Conservation (phyloP, 2,329 filamentous ascomycete genomes). For the Xylariaceae sp. region DNA sequence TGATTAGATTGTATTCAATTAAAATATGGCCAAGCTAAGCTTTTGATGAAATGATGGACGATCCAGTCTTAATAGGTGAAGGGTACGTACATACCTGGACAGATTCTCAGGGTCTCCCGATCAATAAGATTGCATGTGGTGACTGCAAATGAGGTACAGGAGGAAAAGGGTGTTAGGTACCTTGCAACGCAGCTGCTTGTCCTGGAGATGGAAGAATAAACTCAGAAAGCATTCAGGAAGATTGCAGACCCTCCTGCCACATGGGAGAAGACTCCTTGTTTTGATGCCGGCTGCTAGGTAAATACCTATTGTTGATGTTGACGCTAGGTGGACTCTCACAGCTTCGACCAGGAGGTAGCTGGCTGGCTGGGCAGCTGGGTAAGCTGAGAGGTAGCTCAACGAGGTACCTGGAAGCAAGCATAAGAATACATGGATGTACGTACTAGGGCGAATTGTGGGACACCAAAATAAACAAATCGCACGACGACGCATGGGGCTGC, state of each 20-base stretch:
- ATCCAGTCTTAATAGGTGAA: background rate
- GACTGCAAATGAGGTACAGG: background rate
- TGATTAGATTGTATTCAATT: slow-evolving; percentile 1
- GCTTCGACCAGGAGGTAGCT: background rate
- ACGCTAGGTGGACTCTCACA: slow-evolving; percentile 2
- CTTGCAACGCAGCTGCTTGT: background rate
- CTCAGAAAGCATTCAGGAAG: background rate
- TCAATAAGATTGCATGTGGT: background rate
- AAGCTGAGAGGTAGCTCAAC: background rate
- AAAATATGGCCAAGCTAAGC: slow-evolving; percentile 3
- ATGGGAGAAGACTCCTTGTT: background rate
- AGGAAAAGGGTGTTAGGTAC: background rate
- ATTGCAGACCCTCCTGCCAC: background rate
- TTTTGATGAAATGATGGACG: background rate
- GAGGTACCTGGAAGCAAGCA: slow-evolving; percentile 18
- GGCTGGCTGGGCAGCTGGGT: background rate
- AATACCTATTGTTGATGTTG: slow-evolving; percentile 27
- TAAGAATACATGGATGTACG: slow-evolving; percentile 12
- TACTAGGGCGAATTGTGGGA: slow-evolving; percentile 17
- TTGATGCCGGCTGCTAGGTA: background rate
- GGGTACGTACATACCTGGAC: background rate
- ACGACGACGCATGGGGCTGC: slow-evolving; percentile 4
- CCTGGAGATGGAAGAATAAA: background rate
- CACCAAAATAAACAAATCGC: slow-evolving; percentile 30
- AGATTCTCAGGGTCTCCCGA: background rate